phyloP scores from a whole-genome alignment of 1,139 yeast genomes.

The Pichia sp. region DNA sequence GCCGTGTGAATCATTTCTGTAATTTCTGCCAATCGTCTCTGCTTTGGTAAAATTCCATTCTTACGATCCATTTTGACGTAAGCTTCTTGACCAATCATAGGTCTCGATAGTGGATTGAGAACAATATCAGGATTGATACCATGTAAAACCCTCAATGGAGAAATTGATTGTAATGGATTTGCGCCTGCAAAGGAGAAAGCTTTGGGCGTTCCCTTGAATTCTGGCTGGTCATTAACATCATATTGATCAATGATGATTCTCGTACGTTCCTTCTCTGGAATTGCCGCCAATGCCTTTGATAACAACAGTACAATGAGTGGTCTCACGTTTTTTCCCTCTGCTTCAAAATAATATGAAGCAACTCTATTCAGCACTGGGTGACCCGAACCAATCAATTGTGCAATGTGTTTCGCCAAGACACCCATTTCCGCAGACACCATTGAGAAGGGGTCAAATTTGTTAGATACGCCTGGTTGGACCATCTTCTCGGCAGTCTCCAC shows the following conservation, averaged over 20 bases:
- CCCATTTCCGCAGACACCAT: conserved; percentile 96
- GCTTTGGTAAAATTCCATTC: conserved; percentile 84
- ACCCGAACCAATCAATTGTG: conserved; percentile 80
- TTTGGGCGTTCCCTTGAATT: conserved; percentile 46
- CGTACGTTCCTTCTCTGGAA: conserved; percentile 64
- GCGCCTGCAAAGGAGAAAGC: conserved; percentile 46
- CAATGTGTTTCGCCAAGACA: conserved; percentile 78
- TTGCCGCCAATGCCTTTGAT: conserved; percentile 72
- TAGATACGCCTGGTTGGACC: conserved; percentile 59
- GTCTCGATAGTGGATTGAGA: conserved; percentile 76
- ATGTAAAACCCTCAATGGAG: conserved; percentile 78
- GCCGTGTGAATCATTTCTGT: conserved; percentile 99
- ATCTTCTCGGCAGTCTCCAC: conserved; percentile 71
- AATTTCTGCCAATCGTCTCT: conserved; percentile 90
- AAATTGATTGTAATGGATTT: conserved; percentile 51
- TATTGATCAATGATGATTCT: conserved; percentile 52
- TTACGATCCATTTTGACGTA: conserved; percentile 41
- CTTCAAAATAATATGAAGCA: conserved; percentile 87
- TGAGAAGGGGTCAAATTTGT: conserved; percentile 70
- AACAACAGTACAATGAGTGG: conserved; percentile 82
- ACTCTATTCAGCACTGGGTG: conserved; percentile 90
- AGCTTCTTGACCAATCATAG: conserved; percentile 62
- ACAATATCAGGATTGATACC: conserved; percentile 81
- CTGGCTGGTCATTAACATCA: conserved; percentile 62
- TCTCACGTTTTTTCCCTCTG: conserved; percentile 92